Evolutionary conservation across 2,329 filamentous ascomycete species (phyloP), one percentile per base, ranked within the genome.

Genomic region (Periglandula ipomoeae): DNA sequence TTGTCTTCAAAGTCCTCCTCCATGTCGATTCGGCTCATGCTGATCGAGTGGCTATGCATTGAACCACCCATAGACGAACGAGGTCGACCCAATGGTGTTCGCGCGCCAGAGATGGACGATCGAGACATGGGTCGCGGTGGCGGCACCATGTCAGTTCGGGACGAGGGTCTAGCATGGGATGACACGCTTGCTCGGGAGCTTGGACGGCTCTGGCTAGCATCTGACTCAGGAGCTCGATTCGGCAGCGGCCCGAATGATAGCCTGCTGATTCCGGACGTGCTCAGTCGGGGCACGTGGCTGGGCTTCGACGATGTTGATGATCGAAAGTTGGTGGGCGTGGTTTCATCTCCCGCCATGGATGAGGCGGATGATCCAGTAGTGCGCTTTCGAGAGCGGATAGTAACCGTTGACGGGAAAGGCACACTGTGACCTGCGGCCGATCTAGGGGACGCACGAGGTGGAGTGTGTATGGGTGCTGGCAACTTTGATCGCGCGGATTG

Each of bases 401-500:
- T 82, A 57, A 83, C 72, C 45, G 75, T 75, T 3, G 79, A 70
- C 41, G 80, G 78, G 47, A 56, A 32, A 44, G 35, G 38, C 11
- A 47, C 11, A 20, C 52, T 47, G 17, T 50, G 45, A 23, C 44
- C 48, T 15, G 20, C 48, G 7, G 26, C 48, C 13, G 66, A 64
- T 47, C 87, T 79, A 20, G 90, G 89, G n/a, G 89, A 95, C 4
- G 79, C 77, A 43, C 84, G 82, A 17, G 90, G 89, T 4, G 90
- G 89, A 0, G 86, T 93, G 48, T 74, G 76, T 7, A 81, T 76
- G 2, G 90, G 88, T 1, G 85, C 88, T 2, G 93, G 93, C 19
- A 98, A 78, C 67, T 93, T 95, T 35, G 91, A 96, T 57, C 89
- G 83, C 17, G 85, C 93, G 22, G 85, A 89, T 52, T 97, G 89